These are phyloP conservation scores for Cytospora paraplurivora DNA, from an alignment of 2,329 filamentous ascomycete genomes.

Conservation along the genomic window DNA sequence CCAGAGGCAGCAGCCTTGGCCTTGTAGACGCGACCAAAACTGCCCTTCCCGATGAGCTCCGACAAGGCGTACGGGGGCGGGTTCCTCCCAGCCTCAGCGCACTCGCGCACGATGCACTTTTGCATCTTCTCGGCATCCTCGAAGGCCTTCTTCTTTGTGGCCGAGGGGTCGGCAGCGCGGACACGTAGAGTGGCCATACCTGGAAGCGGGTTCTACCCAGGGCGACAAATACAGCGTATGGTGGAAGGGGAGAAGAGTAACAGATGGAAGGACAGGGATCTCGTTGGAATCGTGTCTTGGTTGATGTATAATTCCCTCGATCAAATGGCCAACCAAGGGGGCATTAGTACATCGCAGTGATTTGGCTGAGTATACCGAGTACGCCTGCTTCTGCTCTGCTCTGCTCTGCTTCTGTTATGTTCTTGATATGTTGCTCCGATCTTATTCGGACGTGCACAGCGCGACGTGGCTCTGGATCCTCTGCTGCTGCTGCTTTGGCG, in stretches of 20 bases:
- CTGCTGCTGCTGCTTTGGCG: too few species aligned
- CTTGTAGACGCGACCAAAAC: constrained; percentile 70
- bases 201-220: too few species aligned
- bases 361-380: too few species aligned
- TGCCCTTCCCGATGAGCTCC: constrained; percentile 70
- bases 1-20: constrained; percentile 44
- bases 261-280: not conserved
- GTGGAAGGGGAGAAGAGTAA: not conserved
- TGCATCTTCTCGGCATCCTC: constrained; percentile 69
- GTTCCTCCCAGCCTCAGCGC: constrained; percentile 55
- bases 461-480: not conserved
- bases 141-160: constrained; percentile 50
- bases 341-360: too few species aligned
- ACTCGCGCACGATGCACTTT: constrained; percentile 57
- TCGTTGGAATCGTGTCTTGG: too few species aligned
- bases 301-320: too few species aligned
- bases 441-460: not conserved
- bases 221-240: not conserved
- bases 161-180: constrained; percentile 36
- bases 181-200: constrained; percentile 40
- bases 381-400: too few species aligned
- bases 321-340: too few species aligned
- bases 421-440: too few species aligned
- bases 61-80: constrained; percentile 63
- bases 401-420: too few species aligned